A percentile compares a stretch with the other conserved stretches of the same genome.
Evolutionary conservation across 2,329 filamentous ascomycete species (phyloP).

Genomic region (Gaeumannomyces sp.): DNA sequence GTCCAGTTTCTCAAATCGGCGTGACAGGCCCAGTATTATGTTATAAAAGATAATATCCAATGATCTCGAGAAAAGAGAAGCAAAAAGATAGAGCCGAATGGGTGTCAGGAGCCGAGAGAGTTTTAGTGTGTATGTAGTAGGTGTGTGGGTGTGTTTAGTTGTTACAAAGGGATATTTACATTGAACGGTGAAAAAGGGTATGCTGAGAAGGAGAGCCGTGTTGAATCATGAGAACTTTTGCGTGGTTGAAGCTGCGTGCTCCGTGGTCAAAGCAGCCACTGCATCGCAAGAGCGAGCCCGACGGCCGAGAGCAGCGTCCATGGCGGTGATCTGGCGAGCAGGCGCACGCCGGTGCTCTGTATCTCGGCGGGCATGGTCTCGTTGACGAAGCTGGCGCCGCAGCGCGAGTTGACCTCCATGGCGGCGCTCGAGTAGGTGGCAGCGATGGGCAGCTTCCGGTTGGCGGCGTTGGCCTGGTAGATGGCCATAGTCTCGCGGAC

Average conservation of each 20-base stretch:
- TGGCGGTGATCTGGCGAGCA: background rate
- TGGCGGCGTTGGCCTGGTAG: constrained; percentile 62
- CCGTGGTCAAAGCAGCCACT: background rate
- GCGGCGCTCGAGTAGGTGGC: constrained; percentile 67
- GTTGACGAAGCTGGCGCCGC: constrained; percentile 53
- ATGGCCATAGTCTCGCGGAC: constrained; percentile 75
- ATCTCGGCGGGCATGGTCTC: constrained; percentile 39
- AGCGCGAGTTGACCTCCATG: constrained; percentile 61
- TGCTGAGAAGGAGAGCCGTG: background rate
- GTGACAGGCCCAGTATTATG: background rate
- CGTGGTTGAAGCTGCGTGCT: background rate
- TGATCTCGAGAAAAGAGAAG: background rate
- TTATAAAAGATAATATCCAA: background rate
- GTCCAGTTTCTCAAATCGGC: background rate
- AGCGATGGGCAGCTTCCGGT: constrained; percentile 60
- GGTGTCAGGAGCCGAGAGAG: background rate
- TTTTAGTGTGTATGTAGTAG: background rate
- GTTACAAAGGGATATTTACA: background rate
- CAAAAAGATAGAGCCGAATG: background rate
- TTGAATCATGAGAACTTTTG: background rate
- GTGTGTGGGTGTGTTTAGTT: background rate
- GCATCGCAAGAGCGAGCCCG: background rate
- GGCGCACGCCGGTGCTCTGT: constrained; percentile 6
- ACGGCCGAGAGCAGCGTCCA: background rate
- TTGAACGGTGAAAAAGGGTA: background rate